Evolutionary conservation across 1,139 yeast genomes (phyloP).

Genomic region (Meyerozyma athensensis): DNA sequence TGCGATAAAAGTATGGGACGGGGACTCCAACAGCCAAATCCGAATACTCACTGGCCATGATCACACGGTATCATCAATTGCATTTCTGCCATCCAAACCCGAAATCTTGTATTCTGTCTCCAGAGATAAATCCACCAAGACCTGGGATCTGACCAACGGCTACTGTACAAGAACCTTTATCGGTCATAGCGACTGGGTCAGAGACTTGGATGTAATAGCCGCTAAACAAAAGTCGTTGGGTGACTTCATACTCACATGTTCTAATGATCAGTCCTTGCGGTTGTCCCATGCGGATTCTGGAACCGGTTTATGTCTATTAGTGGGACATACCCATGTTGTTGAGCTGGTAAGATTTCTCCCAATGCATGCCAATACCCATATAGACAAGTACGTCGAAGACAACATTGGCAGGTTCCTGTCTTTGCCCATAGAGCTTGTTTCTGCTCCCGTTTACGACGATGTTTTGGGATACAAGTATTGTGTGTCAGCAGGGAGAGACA

Average conservation of each 20-base stretch:
- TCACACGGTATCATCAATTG: constrained; percentile 70
- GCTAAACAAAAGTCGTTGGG: constrained; percentile 25
- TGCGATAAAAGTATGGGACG: constrained; percentile 68
- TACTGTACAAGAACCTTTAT: constrained; percentile 60
- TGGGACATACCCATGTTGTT: constrained; percentile 82
- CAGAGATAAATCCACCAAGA: constrained; percentile 65
- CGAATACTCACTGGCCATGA: constrained; percentile 85
- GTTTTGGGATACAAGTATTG: constrained; percentile 60
- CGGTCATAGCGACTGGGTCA: constrained; percentile 90
- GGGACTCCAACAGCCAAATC: constrained; percentile 47
- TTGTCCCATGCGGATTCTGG: constrained; percentile 61
- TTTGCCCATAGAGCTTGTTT: constrained; percentile 29
- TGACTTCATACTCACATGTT: constrained; percentile 66
- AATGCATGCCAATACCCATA: constrained; percentile 34
- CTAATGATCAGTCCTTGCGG: constrained; percentile 76
- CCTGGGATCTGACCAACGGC: constrained; percentile 77
- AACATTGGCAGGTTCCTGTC: constrained; percentile 28
- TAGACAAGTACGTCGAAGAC: constrained; percentile 45
- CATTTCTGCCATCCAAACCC: constrained; percentile 42
- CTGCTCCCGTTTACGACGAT: constrained; percentile 24
- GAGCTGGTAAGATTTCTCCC: constrained; percentile 76
- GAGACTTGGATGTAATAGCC: constrained; percentile 47
- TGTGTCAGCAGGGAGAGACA: constrained; percentile 80
- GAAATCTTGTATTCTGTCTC: constrained; percentile 61
- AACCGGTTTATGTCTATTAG: constrained; percentile 59